These are phyloP conservation scores for Cladosporium sphaerospermum DNA, from an alignment of 2,329 filamentous ascomycete genomes.

Conservation along the genomic window DNA sequence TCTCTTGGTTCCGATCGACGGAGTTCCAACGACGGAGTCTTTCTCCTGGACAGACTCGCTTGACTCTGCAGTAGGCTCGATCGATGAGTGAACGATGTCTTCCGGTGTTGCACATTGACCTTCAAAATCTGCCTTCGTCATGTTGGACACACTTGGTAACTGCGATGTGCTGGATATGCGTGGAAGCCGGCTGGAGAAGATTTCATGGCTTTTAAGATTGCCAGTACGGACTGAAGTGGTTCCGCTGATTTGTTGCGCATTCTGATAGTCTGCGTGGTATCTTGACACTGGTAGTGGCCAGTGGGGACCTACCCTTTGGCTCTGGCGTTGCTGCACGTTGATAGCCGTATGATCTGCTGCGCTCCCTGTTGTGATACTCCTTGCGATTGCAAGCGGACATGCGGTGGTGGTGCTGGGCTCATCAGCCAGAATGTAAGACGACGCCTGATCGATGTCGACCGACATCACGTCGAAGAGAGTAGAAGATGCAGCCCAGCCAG, in stretches of 20 bases:
- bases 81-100: too few relatives aligned
- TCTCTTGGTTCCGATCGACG: too few relatives aligned
- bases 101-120: too few relatives aligned
- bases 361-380: neutral
- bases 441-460: constrained; percentile 10
- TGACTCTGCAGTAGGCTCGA: too few relatives aligned
- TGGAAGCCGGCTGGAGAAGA: neutral
- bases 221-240: too few relatives aligned
- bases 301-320: neutral
- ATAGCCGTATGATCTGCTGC: neutral
- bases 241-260: neutral
- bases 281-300: neutral
- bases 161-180: neutral
- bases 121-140: too few relatives aligned
- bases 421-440: neutral
- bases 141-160: too few relatives aligned
- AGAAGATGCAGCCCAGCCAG: neutral
- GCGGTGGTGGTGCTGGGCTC: neutral
- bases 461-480: constrained; percentile 9
- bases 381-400: neutral
- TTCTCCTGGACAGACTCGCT: too few relatives aligned
- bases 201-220: too few relatives aligned
- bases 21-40: too few relatives aligned
- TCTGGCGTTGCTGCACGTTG: neutral
- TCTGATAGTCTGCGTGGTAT: neutral